Percentiles rank a stretch among this genome's conserved stretches.
Evolutionary conservation across 1,284 basidiomycete genomes (phyloP).

Genomic region (Amylostereum areolatum): DNA sequence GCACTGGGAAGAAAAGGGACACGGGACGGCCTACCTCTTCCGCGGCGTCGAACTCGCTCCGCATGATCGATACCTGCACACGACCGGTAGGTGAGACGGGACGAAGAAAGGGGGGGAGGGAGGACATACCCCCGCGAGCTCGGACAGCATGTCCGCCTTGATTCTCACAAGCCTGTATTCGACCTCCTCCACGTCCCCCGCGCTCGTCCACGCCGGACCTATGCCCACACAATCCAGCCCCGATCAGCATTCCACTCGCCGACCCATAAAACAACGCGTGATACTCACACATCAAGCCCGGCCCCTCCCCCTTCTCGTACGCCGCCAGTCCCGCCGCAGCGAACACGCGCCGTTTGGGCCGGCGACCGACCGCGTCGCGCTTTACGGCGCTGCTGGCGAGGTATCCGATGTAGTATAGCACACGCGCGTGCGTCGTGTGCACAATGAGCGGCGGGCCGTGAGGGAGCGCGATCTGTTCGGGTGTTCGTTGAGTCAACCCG

Average conservation of each 20-base stretch:
- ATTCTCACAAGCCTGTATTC: constrained; percentile 50
- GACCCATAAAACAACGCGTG: background rate
- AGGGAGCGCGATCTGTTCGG: constrained; percentile 27
- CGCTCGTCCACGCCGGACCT: constrained; percentile 46
- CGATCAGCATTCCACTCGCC: background rate
- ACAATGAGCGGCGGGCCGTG: constrained; percentile 41
- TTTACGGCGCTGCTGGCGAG: constrained; percentile 60
- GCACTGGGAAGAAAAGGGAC: background rate
- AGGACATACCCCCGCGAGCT: constrained; percentile 50
- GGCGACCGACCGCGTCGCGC: constrained; percentile 64
- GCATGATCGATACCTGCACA: constrained; percentile 53
- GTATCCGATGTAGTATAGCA: constrained; percentile 58
- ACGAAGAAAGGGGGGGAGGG: background rate
- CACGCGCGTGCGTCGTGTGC: constrained; percentile 59
- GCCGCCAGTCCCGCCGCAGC: constrained; percentile 54
- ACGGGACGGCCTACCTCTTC: constrained; percentile 31
- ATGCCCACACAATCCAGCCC: background rate
- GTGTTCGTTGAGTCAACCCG: background rate
- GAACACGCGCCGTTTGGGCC: constrained; percentile 65
- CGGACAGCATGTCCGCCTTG: constrained; percentile 64
- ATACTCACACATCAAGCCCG: constrained; percentile 28
- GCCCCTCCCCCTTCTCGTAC: constrained; percentile 39
- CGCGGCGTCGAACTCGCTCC: constrained; percentile 60
- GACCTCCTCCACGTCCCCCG: constrained; percentile 42
- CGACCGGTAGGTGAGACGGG: background rate